Percentiles rank a stretch among this genome's conserved stretches.
phyloP scores from a whole-genome alignment of 495 filamentous ascomycete species.

The Penicillium malachiteum region DNA sequence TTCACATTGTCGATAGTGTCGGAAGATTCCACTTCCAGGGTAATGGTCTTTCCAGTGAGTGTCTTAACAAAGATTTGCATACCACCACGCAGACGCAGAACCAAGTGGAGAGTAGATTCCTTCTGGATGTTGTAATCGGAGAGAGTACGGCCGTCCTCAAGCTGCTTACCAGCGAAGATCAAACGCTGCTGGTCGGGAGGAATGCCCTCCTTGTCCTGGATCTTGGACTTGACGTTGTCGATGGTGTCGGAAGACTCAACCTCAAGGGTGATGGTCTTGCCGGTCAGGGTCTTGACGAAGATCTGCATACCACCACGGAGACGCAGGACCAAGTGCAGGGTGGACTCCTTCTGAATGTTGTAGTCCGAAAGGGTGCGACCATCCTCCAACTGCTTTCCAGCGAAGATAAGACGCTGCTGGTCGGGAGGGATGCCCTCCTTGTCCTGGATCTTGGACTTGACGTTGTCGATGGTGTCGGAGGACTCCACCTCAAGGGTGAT shows the following conservation, averaged over 20 bases:
- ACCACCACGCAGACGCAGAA: constrained; percentile 70
- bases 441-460: constrained; percentile 98
- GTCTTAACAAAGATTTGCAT: constrained; percentile 78
- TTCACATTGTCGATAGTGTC: constrained; percentile 99
- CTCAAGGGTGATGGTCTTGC: constrained; percentile 98
- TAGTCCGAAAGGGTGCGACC: constrained; percentile 95
- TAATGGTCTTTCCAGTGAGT: constrained; percentile 71
- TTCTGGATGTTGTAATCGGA: constrained; percentile 77
- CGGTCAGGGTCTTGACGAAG: constrained; percentile 90
- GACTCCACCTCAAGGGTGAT: constrained; percentile 99
- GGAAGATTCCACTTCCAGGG: constrained; percentile 68
- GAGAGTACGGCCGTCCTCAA: constrained; percentile 68
- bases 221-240: constrained; percentile 88
- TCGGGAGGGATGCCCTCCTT: constrained; percentile 99
- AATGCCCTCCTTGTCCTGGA: constrained; percentile 78
- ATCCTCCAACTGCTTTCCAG: constrained; percentile 97
- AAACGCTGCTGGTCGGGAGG: constrained; percentile 75
- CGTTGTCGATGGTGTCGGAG: constrained; percentile 97
- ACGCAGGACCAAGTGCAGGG: constrained; percentile 92
- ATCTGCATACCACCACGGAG: constrained; percentile 99
- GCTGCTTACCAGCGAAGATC: constrained; percentile 72
- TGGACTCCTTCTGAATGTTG: constrained; percentile 98
- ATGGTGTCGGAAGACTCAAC: constrained; percentile 95
- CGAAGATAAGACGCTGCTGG: constrained; percentile 98
- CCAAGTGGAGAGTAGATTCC: constrained; percentile 67